These are phyloP conservation scores for Carex littledalei DNA, from an alignment of 176 grass and related monocot species.

Conservation along the genomic window DNA sequence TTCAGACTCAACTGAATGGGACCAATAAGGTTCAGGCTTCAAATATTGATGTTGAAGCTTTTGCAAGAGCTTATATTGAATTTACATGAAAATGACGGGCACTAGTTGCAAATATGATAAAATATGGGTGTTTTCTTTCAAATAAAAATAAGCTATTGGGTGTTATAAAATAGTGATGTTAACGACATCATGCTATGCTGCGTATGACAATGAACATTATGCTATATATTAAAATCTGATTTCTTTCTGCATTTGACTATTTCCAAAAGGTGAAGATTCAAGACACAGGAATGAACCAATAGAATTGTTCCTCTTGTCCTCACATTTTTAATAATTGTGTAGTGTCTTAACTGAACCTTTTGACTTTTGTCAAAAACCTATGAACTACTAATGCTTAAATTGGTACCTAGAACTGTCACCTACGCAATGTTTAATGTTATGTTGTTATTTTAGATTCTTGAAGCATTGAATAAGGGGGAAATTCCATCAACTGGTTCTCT, in stretches of 20 bases:
- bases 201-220: neutral
- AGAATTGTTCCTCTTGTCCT: neutral
- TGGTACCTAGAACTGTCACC: constrained; percentile 17
- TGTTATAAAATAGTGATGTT: neutral
- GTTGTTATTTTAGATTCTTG: constrained; percentile 61
- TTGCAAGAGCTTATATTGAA: neutral
- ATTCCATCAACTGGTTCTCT: constrained; percentile 89
- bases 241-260: neutral
- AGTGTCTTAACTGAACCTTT: neutral
- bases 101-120: neutral
- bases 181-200: neutral
- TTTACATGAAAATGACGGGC: neutral
- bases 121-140: neutral
- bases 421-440: neutral
- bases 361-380: neutral
- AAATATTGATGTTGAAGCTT: neutral
- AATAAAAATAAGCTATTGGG: neutral
- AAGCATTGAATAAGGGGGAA: constrained; percentile 93
- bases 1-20: neutral
- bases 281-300: neutral
- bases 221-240: neutral
- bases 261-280: neutral
- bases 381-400: constrained; percentile 13
- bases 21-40: neutral
- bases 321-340: neutral